phyloP scores from a whole-genome alignment of 1,284 basidiomycete genomes.

The Ganoderma boninense region DNA sequence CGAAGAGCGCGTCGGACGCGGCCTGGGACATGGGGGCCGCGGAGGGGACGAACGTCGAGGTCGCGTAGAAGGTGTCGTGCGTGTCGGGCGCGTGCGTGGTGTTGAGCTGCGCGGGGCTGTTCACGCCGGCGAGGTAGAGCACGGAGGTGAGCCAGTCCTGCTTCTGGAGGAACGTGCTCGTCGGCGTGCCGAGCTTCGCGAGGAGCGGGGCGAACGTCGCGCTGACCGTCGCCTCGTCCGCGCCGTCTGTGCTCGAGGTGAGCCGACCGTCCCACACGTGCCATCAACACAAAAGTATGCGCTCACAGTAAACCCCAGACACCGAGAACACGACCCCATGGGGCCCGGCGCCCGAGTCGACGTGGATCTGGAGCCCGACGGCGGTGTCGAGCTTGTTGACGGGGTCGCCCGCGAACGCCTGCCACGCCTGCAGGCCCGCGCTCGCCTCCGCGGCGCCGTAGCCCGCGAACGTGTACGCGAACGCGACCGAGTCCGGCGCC shows the following conservation, averaged over 20 bases:
- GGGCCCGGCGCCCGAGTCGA: constrained; percentile 6
- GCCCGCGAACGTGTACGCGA: constrained; percentile 18
- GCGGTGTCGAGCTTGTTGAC: constrained; percentile 13
- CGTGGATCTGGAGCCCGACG: constrained; percentile 18
- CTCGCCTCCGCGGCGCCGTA: constrained; percentile 17
- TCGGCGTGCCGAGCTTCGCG: constrained; percentile 14
- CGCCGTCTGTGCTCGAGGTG: no score
- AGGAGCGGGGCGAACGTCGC: constrained; percentile 22
- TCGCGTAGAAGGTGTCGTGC: constrained; percentile 20
- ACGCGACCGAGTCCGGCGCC: constrained; percentile 18
- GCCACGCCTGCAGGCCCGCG: constrained; percentile 20
- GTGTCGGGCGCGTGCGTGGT: constrained; percentile 13
- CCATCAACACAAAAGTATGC: no score
- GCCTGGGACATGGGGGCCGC: constrained; percentile 6
- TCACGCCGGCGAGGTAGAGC: constrained; percentile 19
- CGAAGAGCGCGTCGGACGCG: constrained; percentile 18
- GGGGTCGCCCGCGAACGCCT: constrained; percentile 15
- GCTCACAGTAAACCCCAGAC: constrained; percentile 19
- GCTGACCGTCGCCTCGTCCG: constrained; percentile 17
- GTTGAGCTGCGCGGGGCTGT: constrained; percentile 6
- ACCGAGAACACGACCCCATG: constrained; percentile 15
- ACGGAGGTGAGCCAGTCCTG: constrained; percentile 22
- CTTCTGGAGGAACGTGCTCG: background rate
- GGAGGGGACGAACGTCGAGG: constrained; percentile 20
- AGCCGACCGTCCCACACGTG: no score